Evolutionary conservation across 2,329 filamentous ascomycete species (phyloP), one percentile per base, ranked within the genome.

Genomic region (Hypoxylon sp.): DNA sequence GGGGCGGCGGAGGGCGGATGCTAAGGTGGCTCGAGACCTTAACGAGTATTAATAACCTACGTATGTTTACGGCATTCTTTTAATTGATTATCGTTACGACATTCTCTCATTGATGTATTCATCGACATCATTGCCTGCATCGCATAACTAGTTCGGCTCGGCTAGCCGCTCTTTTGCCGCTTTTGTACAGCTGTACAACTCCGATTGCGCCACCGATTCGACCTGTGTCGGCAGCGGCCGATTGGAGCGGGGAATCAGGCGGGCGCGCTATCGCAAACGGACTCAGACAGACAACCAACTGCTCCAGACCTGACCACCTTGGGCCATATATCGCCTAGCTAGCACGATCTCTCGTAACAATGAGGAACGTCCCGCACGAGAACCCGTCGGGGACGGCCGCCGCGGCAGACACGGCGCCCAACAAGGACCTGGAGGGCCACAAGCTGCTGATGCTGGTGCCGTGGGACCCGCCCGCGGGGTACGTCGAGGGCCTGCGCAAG

Each of bases 401-500:
- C 23, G 37, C 42, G 9, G 37, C 42, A 6, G 46, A 55, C 29
- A 58, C 49, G 59, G 24, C 58, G 13, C 7, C 49, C 6, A 63
- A 63, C 31, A 64, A 60, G 48, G 75, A 76, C 29, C 73, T 82
- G 41, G 72, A 72, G 42, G 79, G 79, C 38, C 81, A 83, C 69
- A 79, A 79, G 60, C 76, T 83, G 21, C 62, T 83, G 20, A 66
- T 82, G 47, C 60, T 81, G 5, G 62, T 72, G 2, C 73, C 74
- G 0, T 68, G 63, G 45, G 62, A 68, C 2, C 70, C 73, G 0
- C 69, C 78, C 0, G 29, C 67, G 0, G 70, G 62, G 1, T 76
- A 74, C 49, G 43, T 78, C 13, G 73, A 77, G 3, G 62, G 66
- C 8, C 69, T 83, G 4, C 69, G 72, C 29, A 57, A 67, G 5